phyloP scores from a whole-genome alignment of 345 rosid genomes.

The Ricinus communis region DNA sequence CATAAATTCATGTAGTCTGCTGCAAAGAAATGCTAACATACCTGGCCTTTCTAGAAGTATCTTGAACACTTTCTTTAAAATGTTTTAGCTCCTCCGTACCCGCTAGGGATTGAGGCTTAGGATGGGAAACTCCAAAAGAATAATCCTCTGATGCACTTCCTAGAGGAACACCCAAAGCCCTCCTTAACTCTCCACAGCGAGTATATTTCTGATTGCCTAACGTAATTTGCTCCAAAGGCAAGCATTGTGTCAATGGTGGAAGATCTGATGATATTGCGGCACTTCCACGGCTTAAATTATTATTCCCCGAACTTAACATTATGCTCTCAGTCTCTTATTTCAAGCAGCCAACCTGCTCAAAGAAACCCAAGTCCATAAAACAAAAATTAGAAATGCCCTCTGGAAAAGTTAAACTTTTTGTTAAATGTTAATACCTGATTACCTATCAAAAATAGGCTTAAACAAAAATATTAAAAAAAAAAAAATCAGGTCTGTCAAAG shows the following conservation, averaged over 20 bases:
- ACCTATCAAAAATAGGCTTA: neutral
- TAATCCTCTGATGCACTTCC: constrained; percentile 63
- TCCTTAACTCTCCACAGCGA: constrained; percentile 77
- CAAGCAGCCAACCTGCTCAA: constrained; percentile 2
- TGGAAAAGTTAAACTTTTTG: neutral
- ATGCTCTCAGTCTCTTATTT: constrained; percentile 25
- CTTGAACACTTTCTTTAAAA: constrained; percentile 83
- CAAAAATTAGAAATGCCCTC: neutral
- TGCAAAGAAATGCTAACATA: constrained; percentile 28
- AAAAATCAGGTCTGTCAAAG: neutral
- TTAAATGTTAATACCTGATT: neutral
- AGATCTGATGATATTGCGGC: constrained; percentile 54
- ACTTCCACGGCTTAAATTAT: constrained; percentile 47
- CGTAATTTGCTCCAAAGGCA: constrained; percentile 76
- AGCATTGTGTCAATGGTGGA: constrained; percentile 57
- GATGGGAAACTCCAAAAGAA: constrained; percentile 57
- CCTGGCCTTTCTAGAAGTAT: constrained; percentile 76
- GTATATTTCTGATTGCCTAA: constrained; percentile 62
- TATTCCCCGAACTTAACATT: constrained; percentile 61
- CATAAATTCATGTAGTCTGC: constrained; percentile 5
- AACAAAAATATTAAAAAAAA: neutral
- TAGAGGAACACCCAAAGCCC: constrained; percentile 64
- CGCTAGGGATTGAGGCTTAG: constrained; percentile 59
- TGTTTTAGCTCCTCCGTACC: constrained; percentile 82
- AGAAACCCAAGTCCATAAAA: constrained; percentile 11